Base-by-base conservation (phyloP, 345 rosid genomes). In the Microthlaspi erraticum region DNA sequence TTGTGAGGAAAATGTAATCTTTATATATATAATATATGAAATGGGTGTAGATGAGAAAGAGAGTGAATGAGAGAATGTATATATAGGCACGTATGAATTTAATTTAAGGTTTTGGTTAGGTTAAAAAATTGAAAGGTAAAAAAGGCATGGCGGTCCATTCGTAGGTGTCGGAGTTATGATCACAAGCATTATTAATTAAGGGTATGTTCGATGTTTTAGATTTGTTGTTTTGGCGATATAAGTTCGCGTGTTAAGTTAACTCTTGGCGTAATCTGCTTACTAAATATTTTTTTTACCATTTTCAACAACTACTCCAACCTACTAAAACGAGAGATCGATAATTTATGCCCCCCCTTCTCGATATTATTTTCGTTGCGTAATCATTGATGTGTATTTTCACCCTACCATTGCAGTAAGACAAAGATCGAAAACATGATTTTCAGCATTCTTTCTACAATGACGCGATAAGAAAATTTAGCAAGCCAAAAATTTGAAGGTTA, bases 131-230 rank as follows among this genome's bases (percentile, higher is more conserved):
- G 16, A 62, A 33, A 20, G 43, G 11, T 39, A 13, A 8, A 33
- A 34, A 34, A 34, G 13, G 74, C n/a, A 75, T 68, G 78, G 73
- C 34, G 5, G 50, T 67, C 68, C 78, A 75, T 37, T 60, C 12
- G 32, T 60, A 52, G 26, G 18, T 75, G 78, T 68, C 44, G 78
- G 58, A 60, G 57, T 68, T 44, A 60, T 68, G 64, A 44, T 52
- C 50, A 37, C 57, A 66, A 41, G 55, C 39, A 66, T 36, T 48
- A n/a, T 64, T 18, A 56, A 13, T 64, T 18, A 56, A 18, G 32
- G 51, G 1, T 66, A 18, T 0, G 39, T 39, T 66, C n/a, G 20
- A 45, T 38, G 34, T 54, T 55, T 34, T 32, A 7, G 16, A 37
- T 7, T 37, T 36, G 64, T 72, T 53, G 46, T n/a, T 54, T 54